Conservation (phyloP, 108 stramenopile species). For the Cafeteria roenbergensis region DNA sequence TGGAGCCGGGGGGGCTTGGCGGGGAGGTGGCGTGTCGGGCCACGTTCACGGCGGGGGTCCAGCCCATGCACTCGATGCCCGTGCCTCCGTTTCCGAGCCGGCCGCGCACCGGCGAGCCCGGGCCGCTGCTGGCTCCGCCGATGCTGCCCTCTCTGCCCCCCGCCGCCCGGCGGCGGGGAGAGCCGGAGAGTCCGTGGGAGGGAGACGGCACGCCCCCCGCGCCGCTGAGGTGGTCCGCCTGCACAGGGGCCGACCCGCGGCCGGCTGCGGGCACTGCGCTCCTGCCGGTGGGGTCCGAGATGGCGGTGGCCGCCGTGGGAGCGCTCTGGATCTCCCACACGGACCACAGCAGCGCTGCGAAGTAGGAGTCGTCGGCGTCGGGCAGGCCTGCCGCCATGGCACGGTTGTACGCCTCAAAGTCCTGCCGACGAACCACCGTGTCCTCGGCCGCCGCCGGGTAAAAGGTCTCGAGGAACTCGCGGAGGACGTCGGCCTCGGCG, state of each 20-base stretch:
- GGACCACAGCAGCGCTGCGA: background rate
- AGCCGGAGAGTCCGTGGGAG: no score
- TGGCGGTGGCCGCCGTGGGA: background rate
- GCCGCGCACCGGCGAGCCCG: no score
- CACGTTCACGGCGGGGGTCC: background rate
- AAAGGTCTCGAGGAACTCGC: constrained; percentile 22
- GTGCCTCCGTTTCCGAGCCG: background rate
- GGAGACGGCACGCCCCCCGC: no score
- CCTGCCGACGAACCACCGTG: background rate
- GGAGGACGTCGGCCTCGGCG: background rate
- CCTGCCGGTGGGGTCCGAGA: no score
- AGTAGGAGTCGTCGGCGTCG: background rate
- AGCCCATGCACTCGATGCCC: background rate
- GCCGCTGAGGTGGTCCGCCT: no score
- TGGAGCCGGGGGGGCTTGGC: no score
- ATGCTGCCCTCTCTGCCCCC: no score
- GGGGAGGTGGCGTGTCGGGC: background rate
- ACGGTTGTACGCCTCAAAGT: background rate
- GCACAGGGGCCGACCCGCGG: no score
- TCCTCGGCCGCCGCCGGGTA: background rate
- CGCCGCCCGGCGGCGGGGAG: no score
- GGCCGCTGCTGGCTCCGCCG: no score
- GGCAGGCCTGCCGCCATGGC: background rate
- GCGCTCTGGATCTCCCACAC: background rate
- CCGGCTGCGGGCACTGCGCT: background rate